Base-by-base conservation (phyloP, 2,329 filamentous ascomycete genomes). In the Byssoonygena ceratinophila region DNA sequence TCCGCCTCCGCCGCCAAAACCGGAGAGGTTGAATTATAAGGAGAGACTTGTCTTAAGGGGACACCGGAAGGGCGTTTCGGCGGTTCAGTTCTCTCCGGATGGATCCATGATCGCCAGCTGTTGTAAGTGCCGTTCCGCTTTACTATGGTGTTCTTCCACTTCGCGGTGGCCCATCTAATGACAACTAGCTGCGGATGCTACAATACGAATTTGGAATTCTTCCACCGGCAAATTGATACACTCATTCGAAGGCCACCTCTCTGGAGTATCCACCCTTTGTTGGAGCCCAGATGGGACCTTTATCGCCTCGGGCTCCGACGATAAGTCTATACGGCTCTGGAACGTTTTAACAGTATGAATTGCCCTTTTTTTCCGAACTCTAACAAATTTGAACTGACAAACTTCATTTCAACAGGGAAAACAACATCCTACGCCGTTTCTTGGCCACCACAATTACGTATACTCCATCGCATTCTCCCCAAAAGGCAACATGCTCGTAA, bases 241-340 rank as follows among this genome's bases (percentile, higher is more conserved):
- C 62, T 95, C 88, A 0, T 80, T 98, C 22, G 86, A 95, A 63
- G 92, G 90, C 5, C 92, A 98, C 71, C 79, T 96, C 65, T 90
- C 91, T 0, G 92, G 92, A 55, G 82, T 98, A 16, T 94, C 87
- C 29, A 91, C 89, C 36, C 78, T 98, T 45, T 84, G 90, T n/a
- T 98, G 92, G 92, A 84, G 84, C 55, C 90, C 91, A 0, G 89
- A 97, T 67, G 88, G 85, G 56, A 83, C 83, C 60, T 87, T 86
- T 2, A 77, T 98, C 44, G 92, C 91, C 3, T 91, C 87, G 8
- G 92, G 91, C 22, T 91, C 87, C 4, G 92, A 98, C 69, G 92
- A 98, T 76, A 98, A 98, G 71, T 82, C 85, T 0, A 97, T 98
- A 57, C 81, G 92, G 1, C 74, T 98, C 1, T 98, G 92, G 92